A percentile compares a stretch with the other conserved stretches of the same genome.
Conservation (phyloP, 208 protist genomes). For the Acanthamoeba royreba region DNA sequence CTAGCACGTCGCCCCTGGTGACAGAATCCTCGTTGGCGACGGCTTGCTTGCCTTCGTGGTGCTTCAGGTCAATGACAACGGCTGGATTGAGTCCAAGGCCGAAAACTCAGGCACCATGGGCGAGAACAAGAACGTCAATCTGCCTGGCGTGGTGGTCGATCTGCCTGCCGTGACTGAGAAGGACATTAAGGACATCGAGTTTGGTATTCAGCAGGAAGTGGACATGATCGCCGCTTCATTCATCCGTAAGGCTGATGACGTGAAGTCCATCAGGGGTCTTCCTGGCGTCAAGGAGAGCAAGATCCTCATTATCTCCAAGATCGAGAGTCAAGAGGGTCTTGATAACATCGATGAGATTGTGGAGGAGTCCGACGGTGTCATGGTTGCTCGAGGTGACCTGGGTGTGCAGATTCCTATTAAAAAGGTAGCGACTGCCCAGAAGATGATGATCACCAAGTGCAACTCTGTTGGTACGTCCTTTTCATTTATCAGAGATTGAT, state of each 20-base stretch:
- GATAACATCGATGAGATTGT: constrained; percentile 98
- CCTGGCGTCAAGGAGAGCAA: constrained; percentile 89
- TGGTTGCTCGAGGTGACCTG: constrained; percentile 98
- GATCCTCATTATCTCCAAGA: constrained; percentile 97
- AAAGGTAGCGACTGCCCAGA: constrained; percentile 97
- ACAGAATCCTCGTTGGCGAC: constrained; percentile 94
- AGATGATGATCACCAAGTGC: constrained; percentile 96
- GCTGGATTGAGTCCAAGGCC: constrained; percentile 83
- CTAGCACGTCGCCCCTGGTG: constrained; percentile 72
- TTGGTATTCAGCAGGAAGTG: constrained; percentile 88
- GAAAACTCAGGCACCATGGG: constrained; percentile 76
- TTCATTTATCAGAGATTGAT: neutral
- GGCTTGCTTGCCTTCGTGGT: constrained; percentile 92
- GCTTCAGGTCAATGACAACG: constrained; percentile 77
- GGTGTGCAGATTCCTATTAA: constrained; percentile 97
- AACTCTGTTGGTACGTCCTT: constrained; percentile 14
- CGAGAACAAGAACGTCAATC: constrained; percentile 76
- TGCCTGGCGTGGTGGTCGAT: constrained; percentile 73
- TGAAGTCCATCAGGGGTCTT: constrained; percentile 88
- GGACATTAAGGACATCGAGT: constrained; percentile 69
- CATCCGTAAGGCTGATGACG: constrained; percentile 91
- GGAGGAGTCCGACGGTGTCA: constrained; percentile 94
- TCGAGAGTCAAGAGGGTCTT: constrained; percentile 97
- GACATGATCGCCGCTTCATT: constrained; percentile 99
- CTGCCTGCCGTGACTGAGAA: constrained; percentile 79